Percentiles rank a stretch among this genome's conserved stretches.
Evolutionary conservation across 169 alveolate species (phyloP).

Genomic region (Plasmodium gonderi): DNA sequence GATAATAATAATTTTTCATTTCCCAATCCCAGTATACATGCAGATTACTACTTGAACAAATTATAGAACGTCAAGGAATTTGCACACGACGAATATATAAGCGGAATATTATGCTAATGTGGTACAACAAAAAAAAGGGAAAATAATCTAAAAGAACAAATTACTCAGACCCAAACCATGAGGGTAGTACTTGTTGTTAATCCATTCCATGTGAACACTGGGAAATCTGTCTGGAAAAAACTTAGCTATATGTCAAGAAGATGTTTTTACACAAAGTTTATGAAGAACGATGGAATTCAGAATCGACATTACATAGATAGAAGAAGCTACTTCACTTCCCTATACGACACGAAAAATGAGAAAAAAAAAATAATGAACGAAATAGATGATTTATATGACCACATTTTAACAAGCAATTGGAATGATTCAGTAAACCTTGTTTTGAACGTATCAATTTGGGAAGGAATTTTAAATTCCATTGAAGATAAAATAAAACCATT

Average conservation of each 20-base stretch:
- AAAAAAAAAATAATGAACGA: constrained; percentile 22
- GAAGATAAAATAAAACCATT: constrained; percentile 59
- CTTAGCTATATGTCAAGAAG: not conserved
- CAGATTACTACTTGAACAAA: too few species aligned
- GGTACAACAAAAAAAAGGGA: too few species aligned
- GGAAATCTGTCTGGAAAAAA: too few species aligned
- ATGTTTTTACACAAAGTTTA: not conserved
- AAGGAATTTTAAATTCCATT: constrained; percentile 46
- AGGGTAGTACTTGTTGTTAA: too few species aligned
- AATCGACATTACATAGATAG: not conserved
- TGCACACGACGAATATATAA: too few species aligned
- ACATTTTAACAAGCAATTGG: constrained; percentile 66
- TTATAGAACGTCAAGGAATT: too few species aligned
- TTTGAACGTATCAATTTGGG: constrained; percentile 68
- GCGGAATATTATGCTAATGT: too few species aligned
- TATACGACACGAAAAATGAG: constrained; percentile 25
- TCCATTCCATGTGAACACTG: too few species aligned
- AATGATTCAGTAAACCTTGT: constrained; percentile 63
- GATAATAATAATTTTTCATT: too few species aligned
- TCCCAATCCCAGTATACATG: too few species aligned
- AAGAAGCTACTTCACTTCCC: constrained; percentile 39
- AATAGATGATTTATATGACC: constrained; percentile 40
- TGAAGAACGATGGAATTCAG: not conserved
- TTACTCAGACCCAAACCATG: too few species aligned
- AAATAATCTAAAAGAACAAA: too few species aligned